Percentiles rank a stretch among this genome's conserved stretches.
These are phyloP conservation scores for Saprolegnia parasitica DNA, from an alignment of 352 stramenopile species.

Conservation along the genomic window DNA sequence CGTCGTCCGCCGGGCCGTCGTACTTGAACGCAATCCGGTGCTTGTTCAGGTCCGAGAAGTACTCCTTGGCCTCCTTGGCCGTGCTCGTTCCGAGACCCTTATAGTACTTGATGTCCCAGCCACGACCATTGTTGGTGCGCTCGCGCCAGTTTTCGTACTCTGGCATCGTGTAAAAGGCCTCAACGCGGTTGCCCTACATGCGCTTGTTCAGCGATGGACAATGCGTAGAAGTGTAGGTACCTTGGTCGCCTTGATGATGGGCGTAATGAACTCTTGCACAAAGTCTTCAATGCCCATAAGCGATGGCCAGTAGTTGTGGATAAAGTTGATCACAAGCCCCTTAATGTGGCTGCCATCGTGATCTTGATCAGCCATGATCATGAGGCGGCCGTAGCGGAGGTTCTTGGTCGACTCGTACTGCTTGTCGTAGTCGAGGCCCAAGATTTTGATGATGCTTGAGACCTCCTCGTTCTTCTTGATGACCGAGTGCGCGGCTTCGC, in stretches of 20 bases:
- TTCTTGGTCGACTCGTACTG: constrained; percentile 92
- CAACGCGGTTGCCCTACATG: constrained; percentile 41
- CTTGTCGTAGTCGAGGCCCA: constrained; percentile 96
- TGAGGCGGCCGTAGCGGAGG: constrained; percentile 97
- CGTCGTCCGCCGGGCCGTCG: constrained; percentile 80
- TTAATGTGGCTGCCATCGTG: constrained; percentile 99
- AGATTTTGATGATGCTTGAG: constrained; percentile 95
- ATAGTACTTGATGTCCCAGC: constrained; percentile 99
- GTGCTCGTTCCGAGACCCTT: constrained; percentile 99
- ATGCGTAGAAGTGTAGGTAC: neutral
- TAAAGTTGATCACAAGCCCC: constrained; percentile 98
- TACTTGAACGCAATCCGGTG: constrained; percentile 94
- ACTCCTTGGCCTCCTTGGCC: constrained; percentile 94
- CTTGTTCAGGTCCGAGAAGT: constrained; percentile 93
- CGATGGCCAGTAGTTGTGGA: constrained; percentile 98
- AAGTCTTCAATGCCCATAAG: constrained; percentile 94
- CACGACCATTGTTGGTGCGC: constrained; percentile 81
- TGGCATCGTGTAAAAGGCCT: constrained; percentile 96
- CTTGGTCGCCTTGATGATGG: constrained; percentile 96
- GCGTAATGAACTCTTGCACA: constrained; percentile 99
- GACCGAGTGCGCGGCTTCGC: constrained; percentile 72
- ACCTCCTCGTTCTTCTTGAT: constrained; percentile 94
- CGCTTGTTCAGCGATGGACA: neutral
- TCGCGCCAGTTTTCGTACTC: constrained; percentile 95
- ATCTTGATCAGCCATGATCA: constrained; percentile 99